Base-by-base conservation (phyloP, 164 flowering plant genomes). In the Annona cherimola region DNA sequence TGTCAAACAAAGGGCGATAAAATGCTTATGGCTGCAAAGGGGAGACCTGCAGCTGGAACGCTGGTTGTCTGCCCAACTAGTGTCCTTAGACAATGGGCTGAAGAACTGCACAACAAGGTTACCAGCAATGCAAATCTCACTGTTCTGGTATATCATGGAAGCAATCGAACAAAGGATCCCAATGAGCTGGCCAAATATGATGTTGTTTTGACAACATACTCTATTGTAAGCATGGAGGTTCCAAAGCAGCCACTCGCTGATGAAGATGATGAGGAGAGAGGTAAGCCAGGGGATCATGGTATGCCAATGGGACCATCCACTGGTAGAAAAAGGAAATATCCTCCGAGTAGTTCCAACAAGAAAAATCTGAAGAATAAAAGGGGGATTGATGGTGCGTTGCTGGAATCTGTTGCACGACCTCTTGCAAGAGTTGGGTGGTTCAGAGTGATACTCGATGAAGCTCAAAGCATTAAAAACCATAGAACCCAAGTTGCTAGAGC, bases 31-130 rank as follows among this genome's bases (percentile, higher is more conserved):
- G 42, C 75, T 67, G 70, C 65, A 44, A 85, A 77, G 75, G 80
- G 80, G 74, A 93, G 92, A 78, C 97, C 94, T 35, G 82, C 87
- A 19, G 99, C 97, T 60, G 98, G 98, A 50, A 93, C 99, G 64
- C 78, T 96, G 82, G 89, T 96, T 76, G 97, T 96, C 18, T 96
- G 99, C 74, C 99, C 99, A 16, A 97, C 99, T 43, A 93, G 92
- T 83, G 88, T 96, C 80, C 86, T 96, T 74, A 87, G 94, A 61
- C 99, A 96, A 76, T 96, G 99, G 99, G 92, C 90, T 4, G 77
- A 90, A 75, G 99, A 96, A 79, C 73, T 96, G 75, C 86, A 84
- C 79, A 96, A 92, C 8, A 93, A 93, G 84, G 96, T 90, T 78
- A 69, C 88, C 0, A 83, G 81, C 3, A 83, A 80, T 75, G 83